Evolutionary conservation across 352 stramenopile genomes (phyloP), one percentile per base, ranked within the genome.

Genomic region (Albugo laibachii): DNA sequence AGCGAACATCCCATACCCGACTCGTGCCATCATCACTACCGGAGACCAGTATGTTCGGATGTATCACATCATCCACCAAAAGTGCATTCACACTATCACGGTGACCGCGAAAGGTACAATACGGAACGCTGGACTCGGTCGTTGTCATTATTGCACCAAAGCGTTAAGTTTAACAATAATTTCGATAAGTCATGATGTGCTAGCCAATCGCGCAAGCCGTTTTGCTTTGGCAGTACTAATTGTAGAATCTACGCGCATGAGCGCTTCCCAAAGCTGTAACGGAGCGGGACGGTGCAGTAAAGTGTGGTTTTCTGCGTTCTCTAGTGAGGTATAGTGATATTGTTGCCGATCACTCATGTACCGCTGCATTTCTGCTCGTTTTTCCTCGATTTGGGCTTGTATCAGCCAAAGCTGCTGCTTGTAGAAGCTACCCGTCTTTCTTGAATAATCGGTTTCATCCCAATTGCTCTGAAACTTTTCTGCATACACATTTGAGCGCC

Each of bases 1-100:
- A 69, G 49, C 74, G 70, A 43, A 82, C 50, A 41, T 83, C 74
- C 74, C 74, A 86, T 45, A 86, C 46, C 4, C 74, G 62, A 31
- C 65, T 79, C 10, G 70, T 73, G 31, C 74, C 69, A 42, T 86
- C 74, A 40, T 82, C 64, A 36, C 74, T 76, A 20, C 74, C 74
- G 0, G 74, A 86, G 1, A 63, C 70, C 0, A 86, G 44, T 12
- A 77, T 51, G 51, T 86, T 49, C 19, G 59, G 52, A 43, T 73
- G 67, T 19, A 57, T 49, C 31, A 54, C 52, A 13, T 83, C 70
- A 40, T 83, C 67, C 46, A 62, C 66, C 8, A 80, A 55, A 36
- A 83, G 56, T 46, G 67, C 56, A 45, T 80, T 80, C 42, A 83
- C 67, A 46, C 57, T 62, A 37, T 51, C 64, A 49, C 67, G 63